phyloP scores from a whole-genome alignment of 2,329 filamentous ascomycete species.

The Kalmusia sp. region DNA sequence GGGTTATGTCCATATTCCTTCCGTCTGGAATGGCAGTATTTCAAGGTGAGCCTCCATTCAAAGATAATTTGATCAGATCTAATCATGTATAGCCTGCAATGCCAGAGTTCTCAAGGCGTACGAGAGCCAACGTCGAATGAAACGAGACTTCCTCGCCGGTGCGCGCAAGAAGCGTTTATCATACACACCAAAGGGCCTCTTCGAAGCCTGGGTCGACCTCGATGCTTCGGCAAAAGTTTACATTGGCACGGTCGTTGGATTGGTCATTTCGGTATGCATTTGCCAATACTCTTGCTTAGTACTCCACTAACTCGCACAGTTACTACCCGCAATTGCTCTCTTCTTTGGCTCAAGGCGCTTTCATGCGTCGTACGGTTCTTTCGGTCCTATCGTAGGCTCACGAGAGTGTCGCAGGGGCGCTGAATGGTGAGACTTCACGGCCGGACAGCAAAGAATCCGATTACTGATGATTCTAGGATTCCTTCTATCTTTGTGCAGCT shows the following conservation, averaged over 20 bases:
- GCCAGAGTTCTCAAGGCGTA: slow-evolving; percentile 45
- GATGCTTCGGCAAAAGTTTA: slow-evolving; percentile 45
- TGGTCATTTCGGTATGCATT: slow-evolving; percentile 37
- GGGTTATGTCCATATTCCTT: slow-evolving; percentile 48
- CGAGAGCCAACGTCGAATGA: slow-evolving; percentile 43
- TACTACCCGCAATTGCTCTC: slow-evolving; percentile 65
- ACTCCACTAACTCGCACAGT: slow-evolving; percentile 49
- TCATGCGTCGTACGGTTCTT: slow-evolving; percentile 63
- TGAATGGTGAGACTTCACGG: slow-evolving; percentile 63
- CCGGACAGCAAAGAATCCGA: background rate
- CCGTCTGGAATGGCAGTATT: slow-evolving; percentile 49
- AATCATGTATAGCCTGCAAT: slow-evolving; percentile 38
- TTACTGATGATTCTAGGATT: slow-evolving; percentile 32
- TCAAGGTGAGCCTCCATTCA: slow-evolving; percentile 31
- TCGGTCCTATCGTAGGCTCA: slow-evolving; percentile 56
- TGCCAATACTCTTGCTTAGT: background rate
- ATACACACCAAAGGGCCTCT: slow-evolving; percentile 37
- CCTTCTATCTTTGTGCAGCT: slow-evolving; percentile 47
- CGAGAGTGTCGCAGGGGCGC: slow-evolving; percentile 59
- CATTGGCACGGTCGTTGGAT: slow-evolving; percentile 34
- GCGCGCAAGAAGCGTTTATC: slow-evolving; percentile 41
- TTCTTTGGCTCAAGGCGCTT: slow-evolving; percentile 72
- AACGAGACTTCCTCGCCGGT: slow-evolving; percentile 41
- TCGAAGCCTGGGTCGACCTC: slow-evolving; percentile 37
- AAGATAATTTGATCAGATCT: background rate